These are phyloP conservation scores for Suillus subluteus DNA, from an alignment of 768 basidiomycete genomes.

Conservation along the genomic window DNA sequence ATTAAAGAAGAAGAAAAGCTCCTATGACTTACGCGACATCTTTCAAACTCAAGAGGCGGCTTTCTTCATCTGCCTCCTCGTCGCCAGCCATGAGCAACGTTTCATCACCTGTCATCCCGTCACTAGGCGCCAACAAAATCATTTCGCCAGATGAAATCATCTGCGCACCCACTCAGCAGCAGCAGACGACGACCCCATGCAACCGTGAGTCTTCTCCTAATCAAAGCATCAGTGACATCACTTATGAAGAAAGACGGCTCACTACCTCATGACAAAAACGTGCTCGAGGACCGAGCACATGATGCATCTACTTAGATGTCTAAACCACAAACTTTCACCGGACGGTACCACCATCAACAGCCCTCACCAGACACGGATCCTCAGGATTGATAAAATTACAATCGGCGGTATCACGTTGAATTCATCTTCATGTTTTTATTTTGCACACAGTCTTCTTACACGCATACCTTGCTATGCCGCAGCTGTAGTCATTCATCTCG, in stretches of 20 bases:
- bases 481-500: neutral
- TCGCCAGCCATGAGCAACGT: neutral
- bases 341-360: neutral
- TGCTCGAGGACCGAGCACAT: neutral
- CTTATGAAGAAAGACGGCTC: neutral
- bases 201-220: neutral
- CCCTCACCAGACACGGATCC: neutral
- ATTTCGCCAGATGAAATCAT: neutral
- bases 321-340: neutral
- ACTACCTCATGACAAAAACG: neutral
- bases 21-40: conserved; percentile 35
- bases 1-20: conserved; percentile 40
- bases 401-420: too few relatives aligned
- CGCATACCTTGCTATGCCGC: neutral
- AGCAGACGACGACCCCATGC: neutral
- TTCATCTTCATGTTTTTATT: neutral
- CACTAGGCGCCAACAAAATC: neutral
- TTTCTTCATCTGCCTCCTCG: neutral
- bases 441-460: neutral
- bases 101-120: neutral
- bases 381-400: neutral
- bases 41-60: conserved; percentile 21
- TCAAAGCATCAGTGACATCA: neutral
- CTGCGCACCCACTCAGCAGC: neutral
- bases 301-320: neutral